phyloP scores from a whole-genome alignment of 2,329 filamentous ascomycete genomes.

The Ophiognomonia clavigignenti-juglandacearum region DNA sequence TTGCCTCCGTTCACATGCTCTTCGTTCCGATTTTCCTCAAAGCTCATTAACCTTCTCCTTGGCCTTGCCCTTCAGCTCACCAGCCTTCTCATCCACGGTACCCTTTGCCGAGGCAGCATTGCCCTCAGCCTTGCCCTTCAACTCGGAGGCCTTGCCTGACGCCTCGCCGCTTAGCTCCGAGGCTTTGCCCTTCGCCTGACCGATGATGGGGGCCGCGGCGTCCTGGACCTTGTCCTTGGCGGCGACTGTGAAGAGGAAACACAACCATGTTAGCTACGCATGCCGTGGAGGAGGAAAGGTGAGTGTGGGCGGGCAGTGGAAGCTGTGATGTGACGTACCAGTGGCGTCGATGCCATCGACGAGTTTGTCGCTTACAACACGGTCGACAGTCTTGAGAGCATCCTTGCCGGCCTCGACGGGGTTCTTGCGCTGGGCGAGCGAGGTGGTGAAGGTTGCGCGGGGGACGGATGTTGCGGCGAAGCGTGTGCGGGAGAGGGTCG shows the following conservation, averaged over 20 bases:
- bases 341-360: constrained; percentile 57
- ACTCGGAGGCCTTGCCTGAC: constrained; percentile 24
- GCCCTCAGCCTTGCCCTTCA: constrained; percentile 33
- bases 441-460: constrained; percentile 46
- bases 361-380: constrained; percentile 55
- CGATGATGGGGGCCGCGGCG: constrained; percentile 38
- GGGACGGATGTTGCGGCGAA: constrained; percentile 24
- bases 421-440: constrained; percentile 39
- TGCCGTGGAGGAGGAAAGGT: neutral
- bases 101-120: constrained; percentile 34
- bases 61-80: constrained; percentile 18
- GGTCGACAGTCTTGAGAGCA: constrained; percentile 53
- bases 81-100: constrained; percentile 25
- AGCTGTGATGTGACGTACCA: constrained; percentile 44
- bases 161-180: constrained; percentile 26
- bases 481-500: constrained; percentile 33
- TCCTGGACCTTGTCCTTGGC: constrained; percentile 47
- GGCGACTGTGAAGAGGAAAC: constrained; percentile 26
- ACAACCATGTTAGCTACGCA: too few relatives aligned
- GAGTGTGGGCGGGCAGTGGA: neutral
- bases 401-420: constrained; percentile 54
- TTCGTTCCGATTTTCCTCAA: too few relatives aligned
- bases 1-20: too few relatives aligned
- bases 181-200: constrained; percentile 31
- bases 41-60: constrained; percentile 17